Evolutionary conservation across 2,329 filamentous ascomycete species (phyloP), one percentile per base, ranked within the genome.

Genomic region (Aplosporella prunicola): DNA sequence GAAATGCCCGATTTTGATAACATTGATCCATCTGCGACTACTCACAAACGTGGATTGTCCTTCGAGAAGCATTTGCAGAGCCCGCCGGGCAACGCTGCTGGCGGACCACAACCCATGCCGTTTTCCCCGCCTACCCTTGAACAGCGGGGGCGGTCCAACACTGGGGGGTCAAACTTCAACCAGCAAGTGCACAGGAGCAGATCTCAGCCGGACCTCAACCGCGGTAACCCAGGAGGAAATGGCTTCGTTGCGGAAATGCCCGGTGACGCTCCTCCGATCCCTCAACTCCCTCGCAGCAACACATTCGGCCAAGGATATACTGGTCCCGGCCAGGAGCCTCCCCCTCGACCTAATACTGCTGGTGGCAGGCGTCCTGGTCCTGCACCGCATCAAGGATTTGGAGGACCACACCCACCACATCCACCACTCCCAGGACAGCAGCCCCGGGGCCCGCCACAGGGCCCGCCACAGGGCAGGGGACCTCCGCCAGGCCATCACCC

Each of bases 161-260:
- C 8, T 24, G 22, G 22, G n/a, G n/a, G 22, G 22, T 15, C 32
- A 4, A 35, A 35, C n/a, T 52, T 51, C 37, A 51, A 53, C 32
- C 53, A 56, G 26, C 53, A 59, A 35, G 48, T 79, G 34, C 72
- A 66, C 41, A 70, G 72, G 42, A 74, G 76, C 11, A 78, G 78
- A 45, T 83, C 79, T 9, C 79, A 83, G 51, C 78, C 79, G 20
- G 73, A 82, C 51, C 60, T 82, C 20, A 40, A 40, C 33, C 51
- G 58, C 36, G 50, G 46, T 1, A 54, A 58, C 28, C 43, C 45
- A 11, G 48, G 51, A 28, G 44, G 39, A 9, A 48, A 49, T 26
- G 41, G 42, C 7, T 40, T 37, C 7, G 70, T 82, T 1, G 86
- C 86, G 47, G 83, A 86, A 50, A 80, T 88, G 71, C 77, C 74